Evolutionary conservation across 495 filamentous ascomycete species (phyloP), one percentile per base, ranked within the genome.

Genomic region (Daldinia bambusicola): DNA sequence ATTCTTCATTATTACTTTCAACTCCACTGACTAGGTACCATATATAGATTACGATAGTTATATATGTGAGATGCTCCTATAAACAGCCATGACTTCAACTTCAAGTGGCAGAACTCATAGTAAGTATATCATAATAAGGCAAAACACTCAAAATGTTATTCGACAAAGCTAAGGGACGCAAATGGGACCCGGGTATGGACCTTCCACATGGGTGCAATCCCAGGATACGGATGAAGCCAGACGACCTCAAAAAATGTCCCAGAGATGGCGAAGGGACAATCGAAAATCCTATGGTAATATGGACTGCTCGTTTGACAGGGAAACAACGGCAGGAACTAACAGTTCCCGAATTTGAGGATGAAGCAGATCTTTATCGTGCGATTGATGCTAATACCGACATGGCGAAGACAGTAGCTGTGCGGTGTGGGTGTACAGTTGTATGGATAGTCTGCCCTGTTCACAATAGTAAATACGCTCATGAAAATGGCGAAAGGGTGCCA

Each of bases 361-460:
- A 70, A 10, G 55, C 51, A 18, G 61, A 70, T 18, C 38, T 70
- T 8, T 70, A 70, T 38, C 56, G 61, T 14, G 67, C 67, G 2
- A 55, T 70, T 9, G 67, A 70, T 51, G 55, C 67, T 41, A 70
- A 70, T 18, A 12, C 67, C 43, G 67, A 70, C 13, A 65, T 70
- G 36, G 67, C 67, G 0, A 70, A 70, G 61, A 65, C 67, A 18
- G 67, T 34, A 20, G 67, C 67, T 40, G 31, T 70, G 7, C 38
- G 61, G 12, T 10, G 12, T 2, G 50, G 61, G 10, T 70, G 67
- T 20, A 70, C 67, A 9, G 67, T 70, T 20, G 67, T 51, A 2
- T 70, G 67, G 67, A 70, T 70, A n/a, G 51, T 70, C 6, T 70
- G 67, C 6, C 67, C 67, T 0, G 61, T 70, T 31, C 67, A 65